These are phyloP conservation scores for Garcia nutans DNA, from an alignment of 345 rosid genomes.

Conservation along the genomic window DNA sequence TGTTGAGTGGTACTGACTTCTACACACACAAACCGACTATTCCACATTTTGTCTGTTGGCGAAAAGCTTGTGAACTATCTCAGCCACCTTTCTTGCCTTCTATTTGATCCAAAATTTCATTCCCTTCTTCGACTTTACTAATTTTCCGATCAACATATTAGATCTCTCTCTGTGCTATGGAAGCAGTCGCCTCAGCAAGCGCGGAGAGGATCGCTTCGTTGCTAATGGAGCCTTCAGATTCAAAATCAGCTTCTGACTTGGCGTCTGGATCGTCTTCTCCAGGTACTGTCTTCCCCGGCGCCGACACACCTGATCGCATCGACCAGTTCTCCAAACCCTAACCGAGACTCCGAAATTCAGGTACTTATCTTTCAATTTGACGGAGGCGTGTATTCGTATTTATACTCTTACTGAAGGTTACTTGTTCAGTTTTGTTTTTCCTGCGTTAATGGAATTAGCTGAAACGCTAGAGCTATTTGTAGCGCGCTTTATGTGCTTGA, in stretches of 20 bases:
- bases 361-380: conserved; percentile 20
- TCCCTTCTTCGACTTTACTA: background rate
- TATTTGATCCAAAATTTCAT: background rate
- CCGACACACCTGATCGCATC: conserved; percentile 53
- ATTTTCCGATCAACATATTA: background rate
- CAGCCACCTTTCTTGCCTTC: background rate
- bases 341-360: conserved; percentile 53
- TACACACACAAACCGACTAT: conserved; percentile 4
- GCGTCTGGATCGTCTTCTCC: conserved; percentile 41
- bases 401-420: background rate
- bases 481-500: background rate
- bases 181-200: conserved; percentile 39
- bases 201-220: conserved; percentile 35
- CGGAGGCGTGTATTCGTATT: background rate
- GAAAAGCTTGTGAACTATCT: background rate
- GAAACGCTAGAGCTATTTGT: background rate
- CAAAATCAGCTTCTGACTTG: conserved; percentile 34
- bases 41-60: background rate
- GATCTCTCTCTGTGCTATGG: conserved; percentile 39
- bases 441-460: too few relatives aligned
- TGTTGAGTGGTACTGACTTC: conserved; percentile 21
- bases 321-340: conserved; percentile 50
- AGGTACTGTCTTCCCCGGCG: conserved; percentile 30
- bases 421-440: too few relatives aligned
- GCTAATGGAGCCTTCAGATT: conserved; percentile 37